Conservation (phyloP, 2,329 filamentous ascomycete species). For the Talaromyces sp. region DNA sequence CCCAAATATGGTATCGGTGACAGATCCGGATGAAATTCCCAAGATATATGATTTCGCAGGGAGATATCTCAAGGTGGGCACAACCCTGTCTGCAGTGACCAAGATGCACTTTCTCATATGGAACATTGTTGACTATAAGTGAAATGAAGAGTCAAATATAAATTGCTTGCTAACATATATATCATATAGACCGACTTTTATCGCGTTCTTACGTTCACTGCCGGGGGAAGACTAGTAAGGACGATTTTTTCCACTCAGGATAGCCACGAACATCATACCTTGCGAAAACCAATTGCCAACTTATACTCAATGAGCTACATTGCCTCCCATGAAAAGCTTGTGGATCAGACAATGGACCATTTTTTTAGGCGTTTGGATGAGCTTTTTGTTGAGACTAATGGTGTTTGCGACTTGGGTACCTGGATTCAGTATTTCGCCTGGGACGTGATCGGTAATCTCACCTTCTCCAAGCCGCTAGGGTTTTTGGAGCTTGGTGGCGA, state of each 20-base stretch:
- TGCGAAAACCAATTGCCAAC: neutral
- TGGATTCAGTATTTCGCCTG: constrained; percentile 26
- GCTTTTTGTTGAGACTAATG: neutral
- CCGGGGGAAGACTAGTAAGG: neutral
- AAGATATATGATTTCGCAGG: constrained; percentile 4
- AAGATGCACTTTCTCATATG: neutral
- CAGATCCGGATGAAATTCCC: constrained; percentile 3
- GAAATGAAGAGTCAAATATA: neutral
- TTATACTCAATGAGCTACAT: constrained; percentile 1
- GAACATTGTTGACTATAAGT: neutral
- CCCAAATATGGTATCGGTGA: constrained; percentile 12
- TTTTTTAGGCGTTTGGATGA: neutral
- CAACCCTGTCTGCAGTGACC: neutral
- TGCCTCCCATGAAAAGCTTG: neutral
- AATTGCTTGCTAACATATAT: neutral
- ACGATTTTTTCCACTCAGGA: constrained; percentile 12
- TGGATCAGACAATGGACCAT: neutral
- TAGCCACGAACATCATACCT: neutral
- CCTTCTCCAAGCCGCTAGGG: constrained; percentile 33
- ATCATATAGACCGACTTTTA: constrained; percentile 4
- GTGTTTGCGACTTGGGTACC: neutral
- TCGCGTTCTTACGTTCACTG: neutral
- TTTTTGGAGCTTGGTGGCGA: constrained; percentile 34
- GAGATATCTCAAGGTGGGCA: constrained; percentile 4
- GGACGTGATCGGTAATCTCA: constrained; percentile 38